Evolutionary conservation across 768 basidiomycete species (phyloP).

Genomic region (Pleurotus giganteus): DNA sequence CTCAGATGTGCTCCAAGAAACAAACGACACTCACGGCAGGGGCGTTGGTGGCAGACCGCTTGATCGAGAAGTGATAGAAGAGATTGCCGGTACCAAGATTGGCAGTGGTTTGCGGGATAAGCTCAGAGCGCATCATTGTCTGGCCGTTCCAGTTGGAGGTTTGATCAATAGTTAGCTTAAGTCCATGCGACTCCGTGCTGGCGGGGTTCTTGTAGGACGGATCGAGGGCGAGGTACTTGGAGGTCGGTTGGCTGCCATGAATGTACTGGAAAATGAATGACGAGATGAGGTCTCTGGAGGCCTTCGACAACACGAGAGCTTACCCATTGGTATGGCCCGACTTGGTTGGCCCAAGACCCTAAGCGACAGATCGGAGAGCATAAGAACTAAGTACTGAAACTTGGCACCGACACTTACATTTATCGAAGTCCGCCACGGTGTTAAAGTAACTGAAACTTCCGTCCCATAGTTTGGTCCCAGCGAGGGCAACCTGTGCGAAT

Average conservation of each 20-base stretch:
- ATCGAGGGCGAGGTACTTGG: constrained; percentile 49
- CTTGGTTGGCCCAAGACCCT: constrained; percentile 59
- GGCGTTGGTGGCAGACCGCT: constrained; percentile 43
- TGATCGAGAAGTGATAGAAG: constrained; percentile 64
- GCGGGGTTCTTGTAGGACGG: constrained; percentile 59
- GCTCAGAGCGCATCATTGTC: constrained; percentile 40
- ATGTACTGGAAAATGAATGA: constrained; percentile 37
- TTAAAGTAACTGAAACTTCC: constrained; percentile 51
- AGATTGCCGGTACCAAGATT: constrained; percentile 58
- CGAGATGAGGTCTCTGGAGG: not conserved
- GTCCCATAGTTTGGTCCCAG: constrained; percentile 53
- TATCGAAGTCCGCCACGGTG: constrained; percentile 48
- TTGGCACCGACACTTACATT: constrained; percentile 33
- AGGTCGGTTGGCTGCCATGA: constrained; percentile 51
- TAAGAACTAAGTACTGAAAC: not conserved
- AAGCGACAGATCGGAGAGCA: constrained; percentile 2
- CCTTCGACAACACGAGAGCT: not conserved
- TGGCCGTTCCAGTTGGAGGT: constrained; percentile 56
- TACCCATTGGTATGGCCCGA: constrained; percentile 59
- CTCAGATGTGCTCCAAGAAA: not conserved
- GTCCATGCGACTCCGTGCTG: constrained; percentile 45
- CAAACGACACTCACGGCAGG: constrained; percentile 40
- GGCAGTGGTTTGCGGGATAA: constrained; percentile 43
- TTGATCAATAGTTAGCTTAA: constrained; percentile 53
- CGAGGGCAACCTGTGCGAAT: constrained; percentile 32